Evolutionary conservation across 805 yeast species (phyloP).

Genomic region (Lipomyces yamanashiensis): DNA sequence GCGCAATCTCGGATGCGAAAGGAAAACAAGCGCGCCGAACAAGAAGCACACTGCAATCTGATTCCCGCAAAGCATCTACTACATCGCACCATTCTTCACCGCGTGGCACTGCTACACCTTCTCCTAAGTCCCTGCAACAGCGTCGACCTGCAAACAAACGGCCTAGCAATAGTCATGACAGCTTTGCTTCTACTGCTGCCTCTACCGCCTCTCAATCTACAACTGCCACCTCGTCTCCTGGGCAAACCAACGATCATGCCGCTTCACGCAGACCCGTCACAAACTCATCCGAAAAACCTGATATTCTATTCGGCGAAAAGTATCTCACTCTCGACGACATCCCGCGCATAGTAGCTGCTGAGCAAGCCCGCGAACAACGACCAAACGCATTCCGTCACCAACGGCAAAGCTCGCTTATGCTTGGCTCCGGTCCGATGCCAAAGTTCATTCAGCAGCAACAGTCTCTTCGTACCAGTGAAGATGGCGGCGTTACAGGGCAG

Average conservation of each 20-base stretch:
- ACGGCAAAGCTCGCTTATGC: constrained; percentile 20
- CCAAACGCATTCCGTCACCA: constrained; percentile 86
- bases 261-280: constrained; percentile 4
- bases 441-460: constrained; percentile 21
- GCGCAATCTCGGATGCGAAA: constrained; percentile 51
- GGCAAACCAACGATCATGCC: background rate
- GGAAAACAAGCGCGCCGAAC: constrained; percentile 66
- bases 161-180: background rate
- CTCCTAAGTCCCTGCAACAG: background rate
- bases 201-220: background rate
- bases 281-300: constrained; percentile 18
- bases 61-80: background rate
- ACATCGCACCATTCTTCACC: constrained; percentile 12
- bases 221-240: background rate
- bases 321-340: constrained; percentile 93
- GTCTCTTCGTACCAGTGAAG: constrained; percentile 7
- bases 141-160: background rate
- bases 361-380: constrained; percentile 89
- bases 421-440: constrained; percentile 24
- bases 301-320: constrained; percentile 54
- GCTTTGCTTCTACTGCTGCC: background rate
- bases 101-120: background rate
- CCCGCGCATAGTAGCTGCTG: constrained; percentile 95
- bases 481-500: too few relatives aligned
- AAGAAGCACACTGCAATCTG: constrained; percentile 46